Percentiles rank a stretch among this genome's conserved stretches.
phyloP scores from a whole-genome alignment of 164 flowering plant species.

The Vitis amurensis region DNA sequence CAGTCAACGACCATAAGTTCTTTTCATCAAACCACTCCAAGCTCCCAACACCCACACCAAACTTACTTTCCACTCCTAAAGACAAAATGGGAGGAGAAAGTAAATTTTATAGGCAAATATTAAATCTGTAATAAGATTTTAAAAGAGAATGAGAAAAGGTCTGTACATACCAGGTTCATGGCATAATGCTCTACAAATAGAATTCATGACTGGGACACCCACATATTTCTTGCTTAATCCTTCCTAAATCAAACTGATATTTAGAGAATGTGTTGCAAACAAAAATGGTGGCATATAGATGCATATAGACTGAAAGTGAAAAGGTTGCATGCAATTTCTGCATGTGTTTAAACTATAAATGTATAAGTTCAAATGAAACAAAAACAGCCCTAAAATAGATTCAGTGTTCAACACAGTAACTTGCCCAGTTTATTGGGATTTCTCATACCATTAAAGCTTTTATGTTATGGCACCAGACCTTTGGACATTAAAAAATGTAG shows the following conservation, averaged over 20 bases:
- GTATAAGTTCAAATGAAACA: too few relatives aligned
- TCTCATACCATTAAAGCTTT: too few relatives aligned
- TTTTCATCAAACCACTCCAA: slow-evolving; percentile 64
- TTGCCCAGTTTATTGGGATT: too few relatives aligned
- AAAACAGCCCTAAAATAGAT: too few relatives aligned
- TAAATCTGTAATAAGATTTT: neutral
- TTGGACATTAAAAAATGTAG: too few relatives aligned
- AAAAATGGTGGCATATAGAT: neutral
- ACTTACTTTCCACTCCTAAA: slow-evolving; percentile 69
- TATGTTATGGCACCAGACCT: too few relatives aligned
- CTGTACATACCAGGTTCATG: slow-evolving; percentile 52
- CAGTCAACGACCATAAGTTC: slow-evolving; percentile 56
- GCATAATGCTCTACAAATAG: slow-evolving; percentile 70
- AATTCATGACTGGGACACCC: slow-evolving; percentile 88
- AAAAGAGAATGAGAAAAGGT: neutral
- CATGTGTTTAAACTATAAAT: too few relatives aligned
- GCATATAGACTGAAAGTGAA: neutral
- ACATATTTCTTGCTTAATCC: slow-evolving; percentile 60
- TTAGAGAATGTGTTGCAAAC: slow-evolving; percentile 10
- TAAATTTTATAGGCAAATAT: neutral
- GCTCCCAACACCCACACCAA: slow-evolving; percentile 61
- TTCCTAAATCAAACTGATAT: slow-evolving; percentile 42
- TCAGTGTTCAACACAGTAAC: too few relatives aligned
- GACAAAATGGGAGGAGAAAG: neutral
- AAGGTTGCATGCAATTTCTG: too few relatives aligned